Base-by-base conservation (phyloP, 2,329 filamentous ascomycete genomes). In the Hymenoscyphus linearis region DNA sequence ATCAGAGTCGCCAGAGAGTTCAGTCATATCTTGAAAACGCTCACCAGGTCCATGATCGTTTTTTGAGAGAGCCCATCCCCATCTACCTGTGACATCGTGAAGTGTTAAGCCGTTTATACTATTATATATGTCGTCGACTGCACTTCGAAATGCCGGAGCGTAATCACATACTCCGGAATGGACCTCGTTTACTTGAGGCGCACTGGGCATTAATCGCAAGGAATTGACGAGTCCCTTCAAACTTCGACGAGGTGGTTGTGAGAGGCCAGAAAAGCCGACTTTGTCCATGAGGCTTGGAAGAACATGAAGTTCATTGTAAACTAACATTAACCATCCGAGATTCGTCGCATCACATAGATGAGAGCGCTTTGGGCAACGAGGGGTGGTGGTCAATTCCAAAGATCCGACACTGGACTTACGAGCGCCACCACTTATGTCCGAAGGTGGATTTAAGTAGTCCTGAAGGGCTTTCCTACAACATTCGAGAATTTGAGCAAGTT, bases 241-340 rank as follows among this genome's bases (percentile, higher is more conserved):
- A 57, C 79, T 82, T 14, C 74, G 64, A 1, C 73, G 72, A 9
- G 74, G 68, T 34, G 70, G 67, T 44, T 63, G 61, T 13, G 65
- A 60, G 0, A 63, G 62, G 22, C 69, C 55, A 0, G 72, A 70
- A 26, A 62, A 64, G 2, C 60, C 60, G 10, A 53, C 57, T 37
- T 62, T 57, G 1, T 73, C 71, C 68, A 80, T 68, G 4, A 81
- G 71, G 4, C 73, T 74, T 2, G 75, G 71, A 2, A 82, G 66
- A 0, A 82, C 70, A 50, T 75, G 74, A 58, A 82, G 71, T 64
- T 82, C 78, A 57, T 78, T 78, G 58, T 78, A 79, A 0, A 78
- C 71, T n/a, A 82, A 73, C 77, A 83, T 80, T 36, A 82, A 67
- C 80, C 80, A 84, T 2, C 81, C 81, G 0, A 84, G 72, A 58